Evolutionary conservation across 805 yeast species (phyloP).

Genomic region (Candida silvatica): DNA sequence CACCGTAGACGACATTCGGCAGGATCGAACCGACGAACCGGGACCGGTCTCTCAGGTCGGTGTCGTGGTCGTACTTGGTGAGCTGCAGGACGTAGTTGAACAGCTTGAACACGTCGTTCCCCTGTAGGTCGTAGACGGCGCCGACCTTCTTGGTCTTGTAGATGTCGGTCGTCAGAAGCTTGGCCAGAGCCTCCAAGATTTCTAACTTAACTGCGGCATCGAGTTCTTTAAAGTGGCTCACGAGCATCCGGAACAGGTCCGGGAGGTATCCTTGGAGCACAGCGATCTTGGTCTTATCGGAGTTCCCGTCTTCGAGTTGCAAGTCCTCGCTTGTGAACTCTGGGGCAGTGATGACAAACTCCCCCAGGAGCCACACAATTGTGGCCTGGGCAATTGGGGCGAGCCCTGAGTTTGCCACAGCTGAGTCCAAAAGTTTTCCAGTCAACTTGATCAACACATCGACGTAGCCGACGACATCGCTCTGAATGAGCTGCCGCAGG

Average conservation of each 20-base stretch:
- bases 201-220: conserved; percentile 55
- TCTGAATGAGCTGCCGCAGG: conserved; percentile 63
- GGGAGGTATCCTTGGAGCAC: conserved; percentile 42
- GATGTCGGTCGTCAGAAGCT: conserved; percentile 50
- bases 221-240: conserved; percentile 47
- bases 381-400: conserved; percentile 58
- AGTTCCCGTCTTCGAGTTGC: not conserved
- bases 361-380: conserved; percentile 88
- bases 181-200: conserved; percentile 65
- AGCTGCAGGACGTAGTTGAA: conserved; percentile 55
- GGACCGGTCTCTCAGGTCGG: conserved; percentile 80
- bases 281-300: conserved; percentile 1
- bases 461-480: conserved; percentile 42
- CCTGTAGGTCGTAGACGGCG: conserved; percentile 24
- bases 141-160: conserved; percentile 28
- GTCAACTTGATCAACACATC: conserved; percentile 45
- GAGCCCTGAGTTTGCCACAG: conserved; percentile 2
- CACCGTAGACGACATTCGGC: conserved; percentile 27
- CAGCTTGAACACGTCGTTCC: conserved; percentile 34
- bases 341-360: conserved; percentile 35
- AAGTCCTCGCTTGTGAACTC: conserved; percentile 1
- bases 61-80: conserved; percentile 63
- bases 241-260: conserved; percentile 58
- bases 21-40: conserved; percentile 61
- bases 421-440: conserved; percentile 15